phyloP scores from a whole-genome alignment of 2,329 filamentous ascomycete genomes.

The Xylariaceae sp. region DNA sequence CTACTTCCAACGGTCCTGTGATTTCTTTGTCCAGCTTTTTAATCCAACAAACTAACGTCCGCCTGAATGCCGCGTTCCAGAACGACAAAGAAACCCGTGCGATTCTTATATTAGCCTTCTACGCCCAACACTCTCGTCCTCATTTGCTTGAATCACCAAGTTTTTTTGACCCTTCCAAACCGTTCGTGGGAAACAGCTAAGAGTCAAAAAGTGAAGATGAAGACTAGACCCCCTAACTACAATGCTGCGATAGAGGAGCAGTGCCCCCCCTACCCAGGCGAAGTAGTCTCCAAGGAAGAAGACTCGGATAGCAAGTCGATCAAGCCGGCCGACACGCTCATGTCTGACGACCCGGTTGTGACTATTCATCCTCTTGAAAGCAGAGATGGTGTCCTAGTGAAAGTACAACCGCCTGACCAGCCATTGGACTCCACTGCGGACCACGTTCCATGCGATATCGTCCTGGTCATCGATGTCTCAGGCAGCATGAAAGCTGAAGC shows the following conservation, averaged over 20 bases:
- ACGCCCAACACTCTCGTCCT: no score
- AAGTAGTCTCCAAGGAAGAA: not conserved
- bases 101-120: no score
- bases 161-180: no score
- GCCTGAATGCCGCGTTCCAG: not conserved
- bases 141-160: no score
- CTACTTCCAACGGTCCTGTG: no score
- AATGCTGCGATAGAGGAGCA: no score
- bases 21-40: not conserved
- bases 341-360: conserved; percentile 24
- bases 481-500: conserved; percentile 60
- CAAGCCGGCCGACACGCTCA: not conserved
- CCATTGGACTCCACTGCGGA: conserved; percentile 37
- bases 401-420: conserved; percentile 51
- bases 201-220: not conserved
- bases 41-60: not conserved
- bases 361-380: conserved; percentile 49
- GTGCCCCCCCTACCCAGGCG: no score
- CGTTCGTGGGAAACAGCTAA: not conserved
- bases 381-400: conserved; percentile 52
- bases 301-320: not conserved
- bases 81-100: not conserved
- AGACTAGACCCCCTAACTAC: not conserved
- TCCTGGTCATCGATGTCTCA: conserved; percentile 68
- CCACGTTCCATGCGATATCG: conserved; percentile 64